Base-by-base conservation (phyloP, 2,329 filamentous ascomycete genomes). In the Aspergillus novoparasiticus region DNA sequence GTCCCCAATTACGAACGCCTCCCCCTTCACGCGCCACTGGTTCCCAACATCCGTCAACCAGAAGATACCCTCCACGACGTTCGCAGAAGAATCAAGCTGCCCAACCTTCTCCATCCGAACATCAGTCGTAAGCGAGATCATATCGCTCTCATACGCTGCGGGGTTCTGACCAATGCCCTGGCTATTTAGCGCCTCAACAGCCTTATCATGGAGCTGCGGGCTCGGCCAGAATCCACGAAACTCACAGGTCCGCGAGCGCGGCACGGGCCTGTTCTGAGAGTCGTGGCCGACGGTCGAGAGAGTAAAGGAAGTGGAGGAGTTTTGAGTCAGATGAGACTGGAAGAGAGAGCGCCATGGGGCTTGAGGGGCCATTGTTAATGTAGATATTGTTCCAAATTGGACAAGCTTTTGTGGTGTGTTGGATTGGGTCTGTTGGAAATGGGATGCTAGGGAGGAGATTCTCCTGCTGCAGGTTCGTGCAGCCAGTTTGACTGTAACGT, bases 81-180 rank as follows among this genome's bases (percentile, higher is more conserved):
- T 88, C 88, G 45, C 92, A 88, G 41, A 89, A 85, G 65, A 82
- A 84, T 60, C 87, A 81, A 98, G 78, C 77, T 97, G 90, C 3
- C 83, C 81, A 0, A 90, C 83, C 82, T 98, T 98, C 64, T 89
- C 85, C 92, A 96, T 97, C 53, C 94, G 87, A 10, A 87, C 87
- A 76, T 98, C 95, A 0, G 93, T 97, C 1, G 94, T 97, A 72
- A 97, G 89, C 0, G 90, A 90, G 3, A 90, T 86, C 69, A 94
- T 81, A 68, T 98, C 93, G 70, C 87, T 92, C 72, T 91, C 89
- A 74, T 87, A 97, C 1, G 86, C 79, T 8, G 80, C 69, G 5
- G 91, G 89, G 76, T 97, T 97, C 66, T 69, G 57, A 1, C 71
- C 73, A 2, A 69, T 64, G 43, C 65, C 64, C 16, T 75, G 73